Evolutionary conservation across 129 eudicot genomes (phyloP).

Genomic region (Kitagawia praeruptora): DNA sequence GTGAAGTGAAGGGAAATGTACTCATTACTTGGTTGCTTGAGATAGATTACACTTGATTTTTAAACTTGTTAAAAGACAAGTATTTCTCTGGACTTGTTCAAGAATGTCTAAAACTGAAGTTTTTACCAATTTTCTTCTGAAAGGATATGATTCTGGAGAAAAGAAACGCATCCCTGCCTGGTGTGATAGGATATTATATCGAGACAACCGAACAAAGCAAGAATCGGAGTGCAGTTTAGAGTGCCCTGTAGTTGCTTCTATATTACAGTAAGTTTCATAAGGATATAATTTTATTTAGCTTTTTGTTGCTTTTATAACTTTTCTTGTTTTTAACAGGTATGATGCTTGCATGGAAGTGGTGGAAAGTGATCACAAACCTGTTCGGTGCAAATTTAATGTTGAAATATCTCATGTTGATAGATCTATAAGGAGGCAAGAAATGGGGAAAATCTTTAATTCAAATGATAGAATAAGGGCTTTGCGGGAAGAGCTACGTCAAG

Average conservation of each 20-base stretch:
- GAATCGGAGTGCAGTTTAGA: conserved; percentile 67
- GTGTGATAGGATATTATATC: conserved; percentile 84
- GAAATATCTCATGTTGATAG: conserved; percentile 78
- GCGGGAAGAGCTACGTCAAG: conserved; percentile 48
- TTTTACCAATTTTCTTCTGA: background rate
- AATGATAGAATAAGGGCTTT: conserved; percentile 36
- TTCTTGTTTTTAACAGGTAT: conserved; percentile 35
- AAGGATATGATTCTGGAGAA: conserved; percentile 99
- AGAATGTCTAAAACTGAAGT: background rate
- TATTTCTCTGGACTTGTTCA: background rate
- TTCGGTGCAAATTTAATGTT: conserved; percentile 75
- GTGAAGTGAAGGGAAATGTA: background rate
- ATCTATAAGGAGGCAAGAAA: conserved; percentile 78
- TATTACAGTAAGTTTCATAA: conserved; percentile 50
- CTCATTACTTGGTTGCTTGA: too few relatives aligned
- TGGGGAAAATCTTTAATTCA: conserved; percentile 54
- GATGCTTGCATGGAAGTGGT: conserved; percentile 94
- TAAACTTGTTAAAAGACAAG: background rate
- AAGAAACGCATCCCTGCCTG: conserved; percentile 98
- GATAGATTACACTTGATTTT: too few relatives aligned
- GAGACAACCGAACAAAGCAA: conserved; percentile 62
- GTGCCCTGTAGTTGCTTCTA: conserved; percentile 81
- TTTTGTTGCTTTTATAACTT: background rate
- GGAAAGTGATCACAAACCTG: conserved; percentile 97
- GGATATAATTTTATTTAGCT: conserved; percentile 4